Evolutionary conservation across 2,329 filamentous ascomycete genomes (phyloP).

Genomic region (Microdochium trichocladiopsis): DNA sequence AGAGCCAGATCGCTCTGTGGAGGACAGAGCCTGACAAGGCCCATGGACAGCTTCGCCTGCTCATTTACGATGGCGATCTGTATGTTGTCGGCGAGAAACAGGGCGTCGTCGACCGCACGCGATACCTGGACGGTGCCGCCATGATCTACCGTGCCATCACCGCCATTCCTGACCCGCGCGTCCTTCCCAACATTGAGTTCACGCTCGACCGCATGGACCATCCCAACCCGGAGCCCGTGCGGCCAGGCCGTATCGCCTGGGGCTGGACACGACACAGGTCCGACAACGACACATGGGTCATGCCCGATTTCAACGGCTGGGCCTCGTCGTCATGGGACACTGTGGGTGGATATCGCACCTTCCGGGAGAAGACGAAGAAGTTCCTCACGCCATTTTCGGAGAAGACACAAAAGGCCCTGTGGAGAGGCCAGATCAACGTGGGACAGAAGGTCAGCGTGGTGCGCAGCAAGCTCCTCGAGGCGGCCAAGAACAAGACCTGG

Average conservation of each 20-base stretch:
- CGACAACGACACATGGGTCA: slow-evolving; percentile 36
- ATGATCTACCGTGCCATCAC: slow-evolving; percentile 37
- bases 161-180: slow-evolving; percentile 25
- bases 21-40: slow-evolving; percentile 10
- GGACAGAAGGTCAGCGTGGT: slow-evolving; percentile 2
- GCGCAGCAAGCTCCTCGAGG: slow-evolving; percentile 1
- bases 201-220: slow-evolving; percentile 38
- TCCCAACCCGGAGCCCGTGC: slow-evolving; percentile 12
- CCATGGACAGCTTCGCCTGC: slow-evolving; percentile 20
- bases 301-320: slow-evolving; percentile 48
- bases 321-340: slow-evolving; percentile 37
- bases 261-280: slow-evolving; percentile 30
- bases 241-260: slow-evolving; percentile 25
- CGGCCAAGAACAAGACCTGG: slow-evolving; percentile 1
- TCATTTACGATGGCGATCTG: slow-evolving; percentile 23
- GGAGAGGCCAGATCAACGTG: slow-evolving; percentile 3
- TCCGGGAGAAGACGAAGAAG: slow-evolving; percentile 14
- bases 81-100: slow-evolving; percentile 4
- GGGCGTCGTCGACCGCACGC: slow-evolving; percentile 2
- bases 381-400: slow-evolving; percentile 2
- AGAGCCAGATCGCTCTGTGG: slow-evolving; percentile 10
- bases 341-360: slow-evolving; percentile 33
- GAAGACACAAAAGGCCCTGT: slow-evolving; percentile 5
- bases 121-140: slow-evolving; percentile 27
- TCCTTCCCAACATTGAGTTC: slow-evolving; percentile 41